A percentile compares a stretch with the other conserved stretches of the same genome.
Evolutionary conservation across 768 basidiomycete genomes (phyloP).

Genomic region (Pulveroboletus sp.): DNA sequence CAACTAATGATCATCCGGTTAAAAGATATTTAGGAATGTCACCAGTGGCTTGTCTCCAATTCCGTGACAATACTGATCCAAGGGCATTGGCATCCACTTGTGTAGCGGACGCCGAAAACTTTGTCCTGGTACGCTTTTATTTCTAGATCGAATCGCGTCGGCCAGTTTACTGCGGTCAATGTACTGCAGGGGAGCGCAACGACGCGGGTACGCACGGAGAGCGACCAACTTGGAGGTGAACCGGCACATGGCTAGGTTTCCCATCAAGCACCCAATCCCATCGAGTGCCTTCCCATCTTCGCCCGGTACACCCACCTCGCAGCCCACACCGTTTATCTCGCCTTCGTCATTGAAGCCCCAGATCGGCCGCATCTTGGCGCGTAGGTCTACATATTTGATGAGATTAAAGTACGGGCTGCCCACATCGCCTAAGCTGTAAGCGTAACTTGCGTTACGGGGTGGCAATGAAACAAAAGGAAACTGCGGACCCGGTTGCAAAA

Average conservation of each 20-base stretch:
- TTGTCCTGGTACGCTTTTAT: slow-evolving; percentile 65
- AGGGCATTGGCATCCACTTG: neutral
- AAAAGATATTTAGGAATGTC: too few species aligned
- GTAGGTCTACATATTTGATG: slow-evolving; percentile 19
- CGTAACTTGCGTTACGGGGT: neutral
- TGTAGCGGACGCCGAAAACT: slow-evolving; percentile 30
- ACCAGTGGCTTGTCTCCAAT: neutral
- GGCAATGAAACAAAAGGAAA: neutral
- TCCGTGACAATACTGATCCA: too few species aligned
- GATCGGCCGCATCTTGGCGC: slow-evolving; percentile 20
- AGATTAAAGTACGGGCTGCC: slow-evolving; percentile 16
- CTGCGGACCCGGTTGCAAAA: slow-evolving; percentile 27
- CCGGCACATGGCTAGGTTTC: slow-evolving; percentile 57
- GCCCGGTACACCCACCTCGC: slow-evolving; percentile 43
- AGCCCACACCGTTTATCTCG: slow-evolving; percentile 32
- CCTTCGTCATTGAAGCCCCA: slow-evolving; percentile 34
- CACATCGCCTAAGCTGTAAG: slow-evolving; percentile 19
- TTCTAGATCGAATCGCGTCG: slow-evolving; percentile 37
- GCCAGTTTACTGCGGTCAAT: neutral
- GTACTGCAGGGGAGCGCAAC: neutral
- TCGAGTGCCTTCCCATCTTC: slow-evolving; percentile 12
- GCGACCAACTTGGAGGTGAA: slow-evolving; percentile 69
- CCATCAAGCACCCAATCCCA: slow-evolving; percentile 56
- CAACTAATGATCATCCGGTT: neutral
- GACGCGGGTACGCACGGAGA: slow-evolving; percentile 45